Base-by-base conservation (phyloP, 2,329 filamentous ascomycete genomes). In the Pseudocercospora musae region DNA sequence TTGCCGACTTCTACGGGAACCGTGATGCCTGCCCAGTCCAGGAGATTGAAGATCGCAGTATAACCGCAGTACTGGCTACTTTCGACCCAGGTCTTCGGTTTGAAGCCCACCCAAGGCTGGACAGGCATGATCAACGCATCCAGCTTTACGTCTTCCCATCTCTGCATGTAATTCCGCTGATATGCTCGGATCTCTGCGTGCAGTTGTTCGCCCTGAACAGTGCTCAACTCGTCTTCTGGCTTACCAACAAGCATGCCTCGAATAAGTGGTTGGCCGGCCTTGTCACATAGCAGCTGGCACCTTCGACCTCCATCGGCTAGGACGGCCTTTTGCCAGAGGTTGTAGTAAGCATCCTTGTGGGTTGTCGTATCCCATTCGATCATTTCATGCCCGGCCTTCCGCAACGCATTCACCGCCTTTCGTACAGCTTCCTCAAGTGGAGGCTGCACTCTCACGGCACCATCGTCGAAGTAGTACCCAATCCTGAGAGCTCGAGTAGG, bases 61-160 rank as follows among this genome's bases (percentile, higher is more conserved):
- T 70, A 70, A 9, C 65, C 63, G 10, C 68, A 55, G 37, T 64
- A 66, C 18, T 67, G 58, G 48, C 62, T 60, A 15, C 60, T 59
- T 46, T 62, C 62, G 5, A 69, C 66, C 65, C 66, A 66, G 25
- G 61, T 58, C 62, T 65, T 68, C 7, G 69, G 59, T 20, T 23
- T 48, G 58, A 64, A 70, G 9, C 57, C 60, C 15, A 70, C 68
- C 59, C 62, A 69, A 4, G 69, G 63, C 18, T 65, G 31, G 9
- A 67, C 77, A 4, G 81, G 78, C 56, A 77, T 78, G 20, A 87
- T 55, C 0, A 86, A 69, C 0, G 79, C 80, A 72, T 86, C 84
- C 4, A 86, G 70, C 4, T 74, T 68, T n/a, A 81, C 68, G 18
- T 78, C 70, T 11, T 80, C 76, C 75, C 78, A 85, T 0, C 63